Conservation (phyloP, 768 basidiomycete genomes). For the Calocybe cyanea region DNA sequence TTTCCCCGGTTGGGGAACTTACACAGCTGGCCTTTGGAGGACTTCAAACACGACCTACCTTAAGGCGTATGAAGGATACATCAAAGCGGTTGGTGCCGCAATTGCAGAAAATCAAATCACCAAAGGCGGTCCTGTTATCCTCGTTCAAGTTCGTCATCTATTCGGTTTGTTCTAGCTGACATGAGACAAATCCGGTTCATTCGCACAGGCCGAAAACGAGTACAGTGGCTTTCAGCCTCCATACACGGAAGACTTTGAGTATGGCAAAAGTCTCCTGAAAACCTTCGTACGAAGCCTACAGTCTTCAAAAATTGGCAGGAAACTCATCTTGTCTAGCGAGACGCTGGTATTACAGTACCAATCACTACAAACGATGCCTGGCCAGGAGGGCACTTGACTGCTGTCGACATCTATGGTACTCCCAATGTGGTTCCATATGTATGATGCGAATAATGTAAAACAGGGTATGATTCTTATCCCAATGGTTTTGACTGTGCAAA, state of each 20-base stretch:
- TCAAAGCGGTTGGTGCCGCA: constrained; percentile 40
- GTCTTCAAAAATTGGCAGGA: neutral
- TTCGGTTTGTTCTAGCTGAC: neutral
- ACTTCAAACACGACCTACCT: constrained; percentile 37
- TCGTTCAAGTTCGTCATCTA: constrained; percentile 27
- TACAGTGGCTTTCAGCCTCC: constrained; percentile 40
- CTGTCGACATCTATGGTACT: constrained; percentile 46
- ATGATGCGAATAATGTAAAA: constrained; percentile 1
- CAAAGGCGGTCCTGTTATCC: constrained; percentile 54
- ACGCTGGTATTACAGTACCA: constrained; percentile 42
- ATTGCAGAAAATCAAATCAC: constrained; percentile 54
- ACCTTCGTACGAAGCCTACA: constrained; percentile 24
- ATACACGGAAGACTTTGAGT: constrained; percentile 36
- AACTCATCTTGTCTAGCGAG: constrained; percentile 24
- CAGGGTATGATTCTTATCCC: constrained; percentile 45
- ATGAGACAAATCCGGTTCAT: neutral
- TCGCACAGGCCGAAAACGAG: constrained; percentile 47
- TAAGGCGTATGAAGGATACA: constrained; percentile 47
- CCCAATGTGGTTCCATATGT: neutral
- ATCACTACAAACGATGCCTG: constrained; percentile 45
- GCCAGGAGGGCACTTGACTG: constrained; percentile 42
- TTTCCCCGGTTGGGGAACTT: constrained; percentile 55
- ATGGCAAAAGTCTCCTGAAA: constrained; percentile 31
- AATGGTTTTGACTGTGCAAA: constrained; percentile 53
- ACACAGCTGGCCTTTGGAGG: constrained; percentile 44